Conservation (phyloP, 768 basidiomycete genomes). For the Mycena leptocephala region DNA sequence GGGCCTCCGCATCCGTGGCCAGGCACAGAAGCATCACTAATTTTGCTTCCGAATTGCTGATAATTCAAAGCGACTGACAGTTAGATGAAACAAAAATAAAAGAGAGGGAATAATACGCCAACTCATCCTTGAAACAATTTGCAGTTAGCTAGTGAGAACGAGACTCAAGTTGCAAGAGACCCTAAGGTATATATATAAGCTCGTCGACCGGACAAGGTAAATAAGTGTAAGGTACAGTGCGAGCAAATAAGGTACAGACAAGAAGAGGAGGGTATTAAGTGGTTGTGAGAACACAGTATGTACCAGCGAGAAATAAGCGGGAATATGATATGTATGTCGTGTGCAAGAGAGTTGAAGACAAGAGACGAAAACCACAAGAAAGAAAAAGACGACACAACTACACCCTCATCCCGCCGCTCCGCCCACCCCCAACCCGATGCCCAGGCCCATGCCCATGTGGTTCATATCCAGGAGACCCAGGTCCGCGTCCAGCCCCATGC, state of each 20-base stretch:
- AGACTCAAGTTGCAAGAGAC: neutral
- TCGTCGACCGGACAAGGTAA: too few species aligned
- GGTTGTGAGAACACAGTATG: neutral
- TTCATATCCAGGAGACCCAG: conserved; percentile 27
- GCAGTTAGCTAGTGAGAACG: neutral
- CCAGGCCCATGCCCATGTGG: conserved; percentile 24
- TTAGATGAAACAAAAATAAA: too few species aligned
- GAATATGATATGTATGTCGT: neutral
- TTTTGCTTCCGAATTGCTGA: too few species aligned
- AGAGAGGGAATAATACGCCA: too few species aligned
- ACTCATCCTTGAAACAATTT: neutral
- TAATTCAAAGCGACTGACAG: too few species aligned
- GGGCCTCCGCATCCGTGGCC: too few species aligned
- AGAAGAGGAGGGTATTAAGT: conserved; percentile 1
- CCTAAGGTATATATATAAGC: too few species aligned
- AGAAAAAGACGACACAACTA: neutral
- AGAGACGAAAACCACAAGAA: neutral
- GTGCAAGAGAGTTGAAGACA: neutral
- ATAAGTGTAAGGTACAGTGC: neutral
- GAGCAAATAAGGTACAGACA: neutral
- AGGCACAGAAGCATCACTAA: too few species aligned
- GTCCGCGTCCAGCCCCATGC: conserved; percentile 25
- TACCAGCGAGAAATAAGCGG: neutral
- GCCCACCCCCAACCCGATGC: conserved; percentile 33
- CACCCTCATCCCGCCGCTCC: conserved; percentile 36